phyloP scores from a whole-genome alignment of 345 rosid genomes.

The Eucalyptus erythrocorys region DNA sequence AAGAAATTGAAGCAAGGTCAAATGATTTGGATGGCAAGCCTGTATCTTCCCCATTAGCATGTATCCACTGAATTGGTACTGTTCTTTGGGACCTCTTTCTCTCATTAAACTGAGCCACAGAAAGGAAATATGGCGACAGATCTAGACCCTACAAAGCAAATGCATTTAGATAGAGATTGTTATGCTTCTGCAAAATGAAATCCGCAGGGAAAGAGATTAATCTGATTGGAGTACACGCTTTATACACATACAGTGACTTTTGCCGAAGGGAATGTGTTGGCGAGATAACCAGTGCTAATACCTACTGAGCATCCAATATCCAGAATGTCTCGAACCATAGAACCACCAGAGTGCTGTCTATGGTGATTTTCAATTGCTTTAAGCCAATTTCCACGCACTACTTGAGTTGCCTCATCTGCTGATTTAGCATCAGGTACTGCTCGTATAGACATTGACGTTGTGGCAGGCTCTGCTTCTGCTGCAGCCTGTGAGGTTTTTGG shows the following conservation, averaged over 20 bases:
- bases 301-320: constrained; percentile 70
- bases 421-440: constrained; percentile 41
- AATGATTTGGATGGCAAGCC: constrained; percentile 49
- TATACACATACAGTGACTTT: constrained; percentile 28
- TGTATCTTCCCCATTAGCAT: constrained; percentile 51
- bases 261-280: constrained; percentile 37
- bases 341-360: constrained; percentile 18
- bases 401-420: constrained; percentile 27
- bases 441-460: constrained; percentile 36
- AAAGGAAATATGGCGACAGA: constrained; percentile 54
- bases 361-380: constrained; percentile 32
- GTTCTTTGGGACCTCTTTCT: constrained; percentile 22
- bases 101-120: constrained; percentile 50
- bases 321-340: constrained; percentile 21
- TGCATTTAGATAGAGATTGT: not conserved
- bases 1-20: constrained; percentile 35
- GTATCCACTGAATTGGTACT: constrained; percentile 34
- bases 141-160: constrained; percentile 39
- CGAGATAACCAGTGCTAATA: constrained; percentile 39
- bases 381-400: constrained; percentile 51
- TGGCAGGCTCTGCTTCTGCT: constrained; percentile 64
- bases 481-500: constrained; percentile 25
- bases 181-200: not conserved
- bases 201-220: not conserved
- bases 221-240: not conserved